Evolutionary conservation across 305 asterid species (phyloP), one percentile per base, ranked within the genome.

Genomic region (Lippia alba): DNA sequence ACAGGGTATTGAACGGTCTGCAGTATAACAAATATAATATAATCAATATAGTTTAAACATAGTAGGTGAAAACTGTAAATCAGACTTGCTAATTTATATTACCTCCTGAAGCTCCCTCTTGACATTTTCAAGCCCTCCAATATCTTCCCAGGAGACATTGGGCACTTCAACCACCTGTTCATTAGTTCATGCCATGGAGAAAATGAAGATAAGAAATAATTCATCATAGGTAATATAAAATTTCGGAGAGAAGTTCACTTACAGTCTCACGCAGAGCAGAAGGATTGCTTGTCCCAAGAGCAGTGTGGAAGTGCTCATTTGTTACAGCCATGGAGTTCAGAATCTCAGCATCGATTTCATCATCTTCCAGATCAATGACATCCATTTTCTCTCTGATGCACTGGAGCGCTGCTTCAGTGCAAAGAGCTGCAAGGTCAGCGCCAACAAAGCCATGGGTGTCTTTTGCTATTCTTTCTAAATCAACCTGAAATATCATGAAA

Each of bases 51-150:
- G 39, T 24, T 19, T 44, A 14, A 17, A 62, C 19, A n/a, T n/a
- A n/a, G n/a, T n/a, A n/a, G n/a, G n/a, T n/a, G n/a, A n/a, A n/a
- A n/a, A n/a, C n/a, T n/a, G n/a, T n/a, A n/a, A n/a, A n/a, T n/a
- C n/a, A n/a, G n/a, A n/a, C n/a, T n/a, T n/a, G n/a, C n/a, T n/a
- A n/a, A n/a, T n/a, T n/a, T n/a, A n/a, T n/a, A n/a, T n/a, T n/a
- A 82, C 89, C 87, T 86, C 91, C 55, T 86, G 91, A 74, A 86
- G 91, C 83, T 86, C 91, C 73, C 91, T 77, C 80, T 86, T 86
- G 80, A 86, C 84, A 62, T 80, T 82, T 64, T 84, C 91, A 56
- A 86, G 85, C 56, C 91, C 91, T 66, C 91, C 91, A 72, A 86
- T 80, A 75, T 86, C 91, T 58, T 86, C 82, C 89, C 91, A 86